A percentile compares a stretch with the other conserved stretches of the same genome.
Conservation (phyloP, 257 asterid genomes). For the Thymus quinquecostatus region DNA sequence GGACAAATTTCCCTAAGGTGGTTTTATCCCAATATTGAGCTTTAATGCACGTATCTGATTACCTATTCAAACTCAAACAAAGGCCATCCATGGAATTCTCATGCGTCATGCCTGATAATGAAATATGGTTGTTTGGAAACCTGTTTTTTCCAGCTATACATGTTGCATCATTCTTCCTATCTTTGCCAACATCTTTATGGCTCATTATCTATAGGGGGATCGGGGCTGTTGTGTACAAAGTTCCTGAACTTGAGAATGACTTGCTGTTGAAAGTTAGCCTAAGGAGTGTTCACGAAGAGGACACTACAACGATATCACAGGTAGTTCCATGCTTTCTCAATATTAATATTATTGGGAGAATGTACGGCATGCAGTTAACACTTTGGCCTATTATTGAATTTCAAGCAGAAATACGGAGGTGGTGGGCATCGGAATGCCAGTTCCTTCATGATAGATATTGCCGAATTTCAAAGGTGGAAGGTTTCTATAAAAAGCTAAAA, state of each 20-base stretch:
- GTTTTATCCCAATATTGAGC: not conserved
- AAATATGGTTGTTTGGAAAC: not conserved
- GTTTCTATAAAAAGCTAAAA: constrained; percentile 28
- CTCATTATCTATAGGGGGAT: constrained; percentile 57
- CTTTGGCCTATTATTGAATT: constrained; percentile 12
- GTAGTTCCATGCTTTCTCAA: constrained; percentile 34
- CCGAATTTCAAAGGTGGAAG: constrained; percentile 71
- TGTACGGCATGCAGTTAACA: constrained; percentile 10
- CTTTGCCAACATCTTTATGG: not conserved
- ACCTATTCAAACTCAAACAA: not conserved
- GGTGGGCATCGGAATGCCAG: constrained; percentile 91
- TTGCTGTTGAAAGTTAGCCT: constrained; percentile 72
- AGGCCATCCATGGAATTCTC: constrained; percentile 9
- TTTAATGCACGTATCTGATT: not conserved
- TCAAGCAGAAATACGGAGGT: constrained; percentile 68
- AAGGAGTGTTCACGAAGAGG: constrained; percentile 68
- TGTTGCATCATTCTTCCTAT: not conserved
- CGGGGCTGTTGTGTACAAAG: constrained; percentile 83
- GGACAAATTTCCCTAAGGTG: not conserved
- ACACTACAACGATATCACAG: constrained; percentile 85
- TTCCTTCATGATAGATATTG: constrained; percentile 62
- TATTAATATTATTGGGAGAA: constrained; percentile 15
- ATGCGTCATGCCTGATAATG: constrained; percentile 4
- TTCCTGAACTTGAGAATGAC: constrained; percentile 75
- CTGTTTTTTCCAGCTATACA: no score